Percentiles rank a stretch among this genome's conserved stretches.
Conservation (phyloP, 1,139 yeast genomes). For the Nakaseomyces nivariensis region DNA sequence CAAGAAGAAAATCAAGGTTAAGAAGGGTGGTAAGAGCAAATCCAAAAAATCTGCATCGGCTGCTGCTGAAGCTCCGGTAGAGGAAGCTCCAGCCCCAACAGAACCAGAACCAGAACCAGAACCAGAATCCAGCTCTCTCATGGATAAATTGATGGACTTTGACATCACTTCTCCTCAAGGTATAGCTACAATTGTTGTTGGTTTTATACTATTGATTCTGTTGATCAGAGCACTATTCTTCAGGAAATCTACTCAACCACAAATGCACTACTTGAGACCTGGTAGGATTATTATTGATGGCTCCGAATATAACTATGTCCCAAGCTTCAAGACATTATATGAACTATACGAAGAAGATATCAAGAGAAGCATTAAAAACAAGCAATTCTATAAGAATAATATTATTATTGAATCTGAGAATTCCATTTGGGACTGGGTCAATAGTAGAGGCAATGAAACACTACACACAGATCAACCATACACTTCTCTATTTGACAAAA, state of each 20-base stretch:
- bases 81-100: neutral
- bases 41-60: neutral
- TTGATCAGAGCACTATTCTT: conserved; percentile 13
- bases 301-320: conserved; percentile 38
- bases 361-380: conserved; percentile 17
- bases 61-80: neutral
- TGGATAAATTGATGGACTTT: conserved; percentile 7
- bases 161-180: conserved; percentile 21
- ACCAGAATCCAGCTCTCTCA: neutral
- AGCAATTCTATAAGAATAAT: conserved; percentile 7
- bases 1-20: conserved; percentile 28
- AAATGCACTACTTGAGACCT: conserved; percentile 13
- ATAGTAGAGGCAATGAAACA: conserved; percentile 37
- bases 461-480: conserved; percentile 1
- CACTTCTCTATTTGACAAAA: conserved; percentile 8
- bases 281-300: conserved; percentile 32
- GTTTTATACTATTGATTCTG: conserved; percentile 7
- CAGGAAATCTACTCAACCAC: conserved; percentile 11
- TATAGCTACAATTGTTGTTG: conserved; percentile 7
- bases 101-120: conserved; percentile 5
- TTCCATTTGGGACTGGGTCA: conserved; percentile 76
- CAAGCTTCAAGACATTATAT: conserved; percentile 37
- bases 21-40: conserved; percentile 16
- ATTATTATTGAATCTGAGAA: conserved; percentile 41
- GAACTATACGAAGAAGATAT: conserved; percentile 32